A percentile compares a stretch with the other conserved stretches of the same genome.
Conservation (phyloP, 805 yeast genomes). For the Diddensiella transvaalensis region DNA sequence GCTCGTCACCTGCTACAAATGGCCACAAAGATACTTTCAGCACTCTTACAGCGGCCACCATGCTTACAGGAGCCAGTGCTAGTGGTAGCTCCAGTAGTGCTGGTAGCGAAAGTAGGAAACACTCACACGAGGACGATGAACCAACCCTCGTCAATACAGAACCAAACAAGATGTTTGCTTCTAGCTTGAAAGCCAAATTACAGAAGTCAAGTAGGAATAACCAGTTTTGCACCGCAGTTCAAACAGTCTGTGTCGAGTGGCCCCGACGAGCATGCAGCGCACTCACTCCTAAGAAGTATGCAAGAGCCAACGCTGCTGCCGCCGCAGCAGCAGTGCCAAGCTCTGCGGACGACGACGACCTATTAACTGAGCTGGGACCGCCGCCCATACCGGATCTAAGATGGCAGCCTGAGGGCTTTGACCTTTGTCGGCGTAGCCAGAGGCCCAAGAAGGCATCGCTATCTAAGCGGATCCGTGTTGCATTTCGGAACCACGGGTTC, state of each 20-base stretch:
- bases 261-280: not conserved
- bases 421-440: not conserved
- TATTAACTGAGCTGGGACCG: not conserved
- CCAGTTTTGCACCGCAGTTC: too few relatives aligned
- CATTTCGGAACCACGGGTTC: not conserved
- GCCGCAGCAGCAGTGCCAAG: too few relatives aligned
- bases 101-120: too few relatives aligned
- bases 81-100: too few relatives aligned
- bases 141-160: not conserved
- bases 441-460: not conserved
- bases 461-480: not conserved
- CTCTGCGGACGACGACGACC: not conserved
- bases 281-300: not conserved
- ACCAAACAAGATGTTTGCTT: not conserved
- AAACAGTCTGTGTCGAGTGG: not conserved
- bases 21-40: too few relatives aligned
- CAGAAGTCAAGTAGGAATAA: too few relatives aligned
- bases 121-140: too few relatives aligned
- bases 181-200: not conserved
- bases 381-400: not conserved
- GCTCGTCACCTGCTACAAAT: not conserved
- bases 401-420: not conserved
- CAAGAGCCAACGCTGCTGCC: not conserved
- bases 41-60: too few relatives aligned
- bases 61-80: too few relatives aligned